phyloP scores from a whole-genome alignment of 139 green algal species.

The Micractinium sp. region DNA sequence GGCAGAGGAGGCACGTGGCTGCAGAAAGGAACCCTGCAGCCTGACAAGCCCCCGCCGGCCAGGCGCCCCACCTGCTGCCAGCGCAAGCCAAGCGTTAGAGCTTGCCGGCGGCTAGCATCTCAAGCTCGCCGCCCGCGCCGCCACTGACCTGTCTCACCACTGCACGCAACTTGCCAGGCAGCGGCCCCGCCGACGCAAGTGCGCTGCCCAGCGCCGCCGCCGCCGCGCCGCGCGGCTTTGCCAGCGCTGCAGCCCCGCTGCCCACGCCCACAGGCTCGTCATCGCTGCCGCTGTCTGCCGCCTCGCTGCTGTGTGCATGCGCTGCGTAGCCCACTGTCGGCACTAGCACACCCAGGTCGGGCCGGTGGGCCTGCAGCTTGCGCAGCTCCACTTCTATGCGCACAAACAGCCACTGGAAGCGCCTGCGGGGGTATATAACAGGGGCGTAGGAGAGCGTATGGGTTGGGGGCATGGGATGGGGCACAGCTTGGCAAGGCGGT shows the following conservation, averaged over 20 bases:
- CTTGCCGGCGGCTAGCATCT: background rate
- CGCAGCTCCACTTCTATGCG: constrained; percentile 89
- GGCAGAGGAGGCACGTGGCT: no score
- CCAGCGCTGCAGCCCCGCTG: background rate
- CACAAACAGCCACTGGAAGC: constrained; percentile 93
- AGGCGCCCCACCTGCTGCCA: no score
- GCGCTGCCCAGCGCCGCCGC: background rate
- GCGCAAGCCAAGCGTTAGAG: background rate
- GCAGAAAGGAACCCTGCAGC: no score
- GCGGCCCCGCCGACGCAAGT: background rate
- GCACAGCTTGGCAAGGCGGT: no score
- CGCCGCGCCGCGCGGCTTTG: background rate
- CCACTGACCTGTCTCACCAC: background rate
- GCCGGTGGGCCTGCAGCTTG: constrained; percentile 63
- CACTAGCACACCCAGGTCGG: constrained; percentile 31
- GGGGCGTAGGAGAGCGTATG: background rate
- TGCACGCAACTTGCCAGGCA: background rate
- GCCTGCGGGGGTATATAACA: constrained; percentile 40
- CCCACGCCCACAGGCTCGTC: background rate
- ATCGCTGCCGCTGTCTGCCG: background rate
- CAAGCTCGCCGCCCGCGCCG: background rate
- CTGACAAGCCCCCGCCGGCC: no score
- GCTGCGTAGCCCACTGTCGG: background rate
- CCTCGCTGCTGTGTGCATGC: constrained; percentile 10
- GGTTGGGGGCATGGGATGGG: background rate